Conservation (phyloP, 495 filamentous ascomycete genomes). For the Pyronema domesticum region DNA sequence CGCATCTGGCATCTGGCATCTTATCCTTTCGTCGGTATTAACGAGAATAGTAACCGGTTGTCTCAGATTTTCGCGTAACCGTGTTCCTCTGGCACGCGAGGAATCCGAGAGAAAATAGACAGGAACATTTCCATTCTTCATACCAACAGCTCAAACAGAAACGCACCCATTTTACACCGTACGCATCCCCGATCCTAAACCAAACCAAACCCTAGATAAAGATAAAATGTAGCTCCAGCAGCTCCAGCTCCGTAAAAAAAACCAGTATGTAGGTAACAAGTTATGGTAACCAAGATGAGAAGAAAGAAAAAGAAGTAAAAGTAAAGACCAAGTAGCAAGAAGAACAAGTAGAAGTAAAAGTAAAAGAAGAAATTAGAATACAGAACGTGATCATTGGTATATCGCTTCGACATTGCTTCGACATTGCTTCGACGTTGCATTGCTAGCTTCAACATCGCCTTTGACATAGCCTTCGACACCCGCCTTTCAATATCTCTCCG, state of each 20-base stretch:
- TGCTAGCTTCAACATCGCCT: too few species aligned
- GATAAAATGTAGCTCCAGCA: too few species aligned
- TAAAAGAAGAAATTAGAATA: constrained; percentile 2
- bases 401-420: background rate
- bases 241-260: background rate
- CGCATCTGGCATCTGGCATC: too few species aligned
- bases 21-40: too few species aligned
- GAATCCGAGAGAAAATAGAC: too few species aligned
- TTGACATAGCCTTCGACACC: too few species aligned
- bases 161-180: background rate
- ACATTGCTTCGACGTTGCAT: too few species aligned
- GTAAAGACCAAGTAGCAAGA: background rate
- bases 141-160: background rate
- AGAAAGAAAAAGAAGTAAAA: background rate
- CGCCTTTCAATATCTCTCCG: too few species aligned
- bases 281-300: background rate
- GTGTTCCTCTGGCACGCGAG: too few species aligned
- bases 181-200: background rate
- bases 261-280: constrained; percentile 1
- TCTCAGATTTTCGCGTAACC: too few species aligned
- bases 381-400: constrained; percentile 2
- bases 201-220: background rate
- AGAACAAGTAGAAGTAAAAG: background rate
- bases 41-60: too few species aligned
- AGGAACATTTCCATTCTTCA: constrained; percentile 1